Base-by-base conservation (phyloP, 331 rosid genomes). In the Prunus yedoensis region DNA sequence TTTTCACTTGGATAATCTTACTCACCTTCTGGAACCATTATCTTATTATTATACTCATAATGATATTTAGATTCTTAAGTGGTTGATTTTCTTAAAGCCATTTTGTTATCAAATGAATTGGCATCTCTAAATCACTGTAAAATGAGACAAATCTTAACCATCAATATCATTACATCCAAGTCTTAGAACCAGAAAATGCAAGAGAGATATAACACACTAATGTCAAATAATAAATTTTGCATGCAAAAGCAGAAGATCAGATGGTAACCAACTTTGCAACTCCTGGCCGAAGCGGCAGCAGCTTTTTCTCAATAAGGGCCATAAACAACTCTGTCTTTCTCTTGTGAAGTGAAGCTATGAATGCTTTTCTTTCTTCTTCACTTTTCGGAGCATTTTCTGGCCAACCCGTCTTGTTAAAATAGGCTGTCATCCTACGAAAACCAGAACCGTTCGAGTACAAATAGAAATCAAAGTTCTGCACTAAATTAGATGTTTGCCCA, bases 271-370 rank as follows among this genome's bases (percentile, higher is more conserved):
- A 94, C 97, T 92, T 94, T 83, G 92, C 97, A 78, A 94, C 99
- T 51, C 99, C 99, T 17, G 99, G 97, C 32, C 99, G 92, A 84
- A 94, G 99, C 75, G 99, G 99, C 80, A 94, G 85, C 79, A 94
- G 77, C 82, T 89, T 91, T 80, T 94, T 92, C 93, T 92, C 99
- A 74, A 94, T 89, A 46, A 94, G 99, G 43, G 73, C 96, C 99
- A 94, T 94, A 89, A 94, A 94, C 38, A 94, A 70, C 78, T 90
- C 99, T 3, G 99, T 94, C 88, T 94, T 94, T 66, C 91, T 83
- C 82, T 94, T 94, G 92, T 92, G 99, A 54, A 94, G 97, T 61
- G 92, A 89, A 70, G 99, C 99, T 68, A 94, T 46, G 81, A 94
- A 94, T 7, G 86, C 83, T 82, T 94, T 92, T 70, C 97, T 85